Evolutionary conservation across 1,284 basidiomycete genomes (phyloP).

Genomic region (Cutaneotrichosporon sp.): DNA sequence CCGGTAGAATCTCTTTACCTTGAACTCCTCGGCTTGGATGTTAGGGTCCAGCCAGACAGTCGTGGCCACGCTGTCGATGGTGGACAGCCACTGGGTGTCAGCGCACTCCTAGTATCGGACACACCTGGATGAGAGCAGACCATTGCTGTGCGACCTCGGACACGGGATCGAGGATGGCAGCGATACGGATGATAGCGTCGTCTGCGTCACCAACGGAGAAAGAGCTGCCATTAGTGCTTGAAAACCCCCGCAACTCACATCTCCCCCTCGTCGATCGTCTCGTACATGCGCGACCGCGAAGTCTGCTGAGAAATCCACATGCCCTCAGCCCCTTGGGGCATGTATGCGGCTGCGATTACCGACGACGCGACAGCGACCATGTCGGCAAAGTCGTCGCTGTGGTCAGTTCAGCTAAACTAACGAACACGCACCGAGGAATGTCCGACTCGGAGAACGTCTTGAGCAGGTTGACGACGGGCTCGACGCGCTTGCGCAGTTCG

Average conservation of each 20-base stretch:
- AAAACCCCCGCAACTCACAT: constrained; percentile 53
- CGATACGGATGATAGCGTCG: constrained; percentile 67
- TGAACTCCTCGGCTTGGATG: constrained; percentile 63
- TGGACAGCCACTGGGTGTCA: constrained; percentile 45
- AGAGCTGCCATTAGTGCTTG: constrained; percentile 50
- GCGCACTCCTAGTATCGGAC: constrained; percentile 13
- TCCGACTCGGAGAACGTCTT: constrained; percentile 53
- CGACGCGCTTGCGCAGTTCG: constrained; percentile 65
- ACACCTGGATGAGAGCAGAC: constrained; percentile 69
- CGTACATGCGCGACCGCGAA: constrained; percentile 56
- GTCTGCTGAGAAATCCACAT: constrained; percentile 60
- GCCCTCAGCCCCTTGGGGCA: constrained; percentile 63
- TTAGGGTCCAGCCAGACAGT: constrained; percentile 72
- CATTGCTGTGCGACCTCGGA: constrained; percentile 80
- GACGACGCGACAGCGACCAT: constrained; percentile 64
- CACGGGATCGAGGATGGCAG: constrained; percentile 75
- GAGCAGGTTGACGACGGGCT: constrained; percentile 63
- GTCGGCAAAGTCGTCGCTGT: constrained; percentile 57
- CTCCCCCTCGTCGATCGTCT: constrained; percentile 57
- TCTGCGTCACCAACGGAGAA: constrained; percentile 65
- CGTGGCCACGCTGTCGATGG: constrained; percentile 55
- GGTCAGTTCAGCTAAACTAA: constrained; percentile 4
- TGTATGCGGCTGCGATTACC: constrained; percentile 61
- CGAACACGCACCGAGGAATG: constrained; percentile 51
- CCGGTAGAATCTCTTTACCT: constrained; percentile 90